Base-by-base conservation (phyloP, 2,329 filamentous ascomycete species). In the Biscogniauxia sp. region DNA sequence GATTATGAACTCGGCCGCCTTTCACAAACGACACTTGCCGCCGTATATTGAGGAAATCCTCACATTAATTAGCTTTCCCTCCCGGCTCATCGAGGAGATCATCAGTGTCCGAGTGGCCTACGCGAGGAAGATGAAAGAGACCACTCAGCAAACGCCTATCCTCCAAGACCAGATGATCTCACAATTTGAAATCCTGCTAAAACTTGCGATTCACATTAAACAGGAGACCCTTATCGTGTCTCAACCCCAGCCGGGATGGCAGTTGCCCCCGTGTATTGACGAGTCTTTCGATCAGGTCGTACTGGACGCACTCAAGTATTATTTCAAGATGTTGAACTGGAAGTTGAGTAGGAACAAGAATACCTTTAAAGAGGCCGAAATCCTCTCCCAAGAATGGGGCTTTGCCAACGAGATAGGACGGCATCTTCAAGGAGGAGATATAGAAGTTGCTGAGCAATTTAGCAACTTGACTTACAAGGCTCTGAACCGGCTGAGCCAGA, bases 291-390 rank as follows among this genome's bases (percentile, higher is more conserved):
- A 98, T 73, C 85, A 89, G 37, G 92, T 96, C 19, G 92, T 98
- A 9, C 78, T 99, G 51, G 94, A 97, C 70, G 93, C 94, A 0
- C 81, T 99, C 68, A 96, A 94, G 74, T 98, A 97, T 75, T 99
- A 99, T 77, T 99, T 99, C 83, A 95, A 94, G 75, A 93, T 99
- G 85, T 82, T 99, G 52, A 97, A 98, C 73, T 98, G 93, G 92
- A 98, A 98, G 76, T 81, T 99, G 57, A 93, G 91, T 69, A 92
- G 93, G 59, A 98, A 98, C 80, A 98, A 97, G 75, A 99, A 98
- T 77, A 97, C 93, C 0, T 99, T 99, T 84, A 98, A 98, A 73
- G 95, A 99, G 75, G 95, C 95, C 6, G 95, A 99, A 80, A 90
- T 99, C 65, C 79, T 99, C 54, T 96, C 97, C 73, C 93, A 97